A percentile compares a stretch with the other conserved stretches of the same genome.
Conservation (phyloP, 345 rosid genomes). For the Camelina hispida region DNA sequence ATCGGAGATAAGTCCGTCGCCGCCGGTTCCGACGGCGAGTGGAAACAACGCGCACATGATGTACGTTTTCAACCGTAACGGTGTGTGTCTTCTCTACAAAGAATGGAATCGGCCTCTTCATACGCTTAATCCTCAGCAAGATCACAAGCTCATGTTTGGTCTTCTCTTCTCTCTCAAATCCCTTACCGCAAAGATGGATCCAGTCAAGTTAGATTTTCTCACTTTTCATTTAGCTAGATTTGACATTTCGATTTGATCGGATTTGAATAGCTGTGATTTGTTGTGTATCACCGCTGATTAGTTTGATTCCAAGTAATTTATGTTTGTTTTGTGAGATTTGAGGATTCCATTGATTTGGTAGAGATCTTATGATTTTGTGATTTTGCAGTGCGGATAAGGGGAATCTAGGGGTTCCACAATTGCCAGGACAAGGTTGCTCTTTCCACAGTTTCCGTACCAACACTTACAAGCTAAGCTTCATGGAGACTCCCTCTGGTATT, state of each 20-base stretch:
- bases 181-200: conserved; percentile 95
- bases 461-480: conserved; percentile 92
- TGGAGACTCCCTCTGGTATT: conserved; percentile 96
- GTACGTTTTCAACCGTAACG: conserved; percentile 81
- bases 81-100: conserved; percentile 86
- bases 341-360: neutral
- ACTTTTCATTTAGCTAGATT: neutral
- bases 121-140: conserved; percentile 84
- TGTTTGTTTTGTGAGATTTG: neutral
- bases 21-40: conserved; percentile 67
- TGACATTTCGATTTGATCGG: conserved; percentile 3
- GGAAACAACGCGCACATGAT: conserved; percentile 95
- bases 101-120: conserved; percentile 93
- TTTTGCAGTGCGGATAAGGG: conserved; percentile 67
- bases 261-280: too few relatives aligned
- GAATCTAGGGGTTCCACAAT: conserved; percentile 85
- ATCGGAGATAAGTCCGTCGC: conserved; percentile 87
- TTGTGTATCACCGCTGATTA: neutral
- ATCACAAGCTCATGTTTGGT: conserved; percentile 97
- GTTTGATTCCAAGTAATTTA: neutral
- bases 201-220: conserved; percentile 56
- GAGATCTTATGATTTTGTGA: conserved; percentile 10
- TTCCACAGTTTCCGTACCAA: conserved; percentile 91
- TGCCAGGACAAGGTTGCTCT: conserved; percentile 95
- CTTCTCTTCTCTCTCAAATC: conserved; percentile 99